Percentiles rank a stretch among this genome's conserved stretches.
phyloP scores from a whole-genome alignment of 805 yeast genomes.

The Ogataea siamensis region DNA sequence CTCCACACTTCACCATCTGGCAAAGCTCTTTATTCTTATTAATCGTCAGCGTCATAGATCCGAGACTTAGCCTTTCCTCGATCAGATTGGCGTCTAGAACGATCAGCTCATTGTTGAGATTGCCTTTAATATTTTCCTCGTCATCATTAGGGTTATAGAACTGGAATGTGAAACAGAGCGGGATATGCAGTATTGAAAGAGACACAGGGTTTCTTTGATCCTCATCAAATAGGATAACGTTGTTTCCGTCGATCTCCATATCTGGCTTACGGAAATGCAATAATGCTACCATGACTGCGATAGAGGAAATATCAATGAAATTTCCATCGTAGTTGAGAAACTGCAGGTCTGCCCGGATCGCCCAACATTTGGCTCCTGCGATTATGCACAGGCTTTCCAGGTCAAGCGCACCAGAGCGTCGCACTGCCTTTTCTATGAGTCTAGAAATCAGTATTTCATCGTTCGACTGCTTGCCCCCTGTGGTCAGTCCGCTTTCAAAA shows the following conservation, averaged over 20 bases:
- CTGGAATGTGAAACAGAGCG: slow-evolving; percentile 86
- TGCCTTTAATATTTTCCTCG: slow-evolving; percentile 72
- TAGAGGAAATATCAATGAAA: slow-evolving; percentile 82
- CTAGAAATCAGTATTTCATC: slow-evolving; percentile 80
- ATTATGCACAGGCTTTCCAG: slow-evolving; percentile 86
- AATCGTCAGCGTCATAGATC: slow-evolving; percentile 78
- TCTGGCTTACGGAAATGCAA: slow-evolving; percentile 84
- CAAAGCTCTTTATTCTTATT: slow-evolving; percentile 90
- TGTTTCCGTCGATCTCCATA: slow-evolving; percentile 65
- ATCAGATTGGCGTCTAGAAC: slow-evolving; percentile 72
- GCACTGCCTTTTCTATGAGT: slow-evolving; percentile 85
- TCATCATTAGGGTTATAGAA: slow-evolving; percentile 68
- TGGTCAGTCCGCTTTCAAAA: slow-evolving; percentile 63
- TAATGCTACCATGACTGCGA: slow-evolving; percentile 85
- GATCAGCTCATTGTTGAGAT: slow-evolving; percentile 54
- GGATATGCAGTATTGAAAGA: slow-evolving; percentile 81
- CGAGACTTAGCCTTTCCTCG: slow-evolving; percentile 77
- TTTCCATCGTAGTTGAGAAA: slow-evolving; percentile 91
- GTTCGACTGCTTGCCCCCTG: slow-evolving; percentile 49
- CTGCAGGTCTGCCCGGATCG: slow-evolving; percentile 84
- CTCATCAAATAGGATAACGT: slow-evolving; percentile 62
- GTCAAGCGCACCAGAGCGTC: slow-evolving; percentile 88
- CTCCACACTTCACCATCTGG: slow-evolving; percentile 89
- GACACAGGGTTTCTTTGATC: slow-evolving; percentile 87
- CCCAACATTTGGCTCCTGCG: slow-evolving; percentile 92